These are phyloP conservation scores for Scheffersomyces segobiensis DNA, from an alignment of 1,139 yeast species.

Conservation along the genomic window DNA sequence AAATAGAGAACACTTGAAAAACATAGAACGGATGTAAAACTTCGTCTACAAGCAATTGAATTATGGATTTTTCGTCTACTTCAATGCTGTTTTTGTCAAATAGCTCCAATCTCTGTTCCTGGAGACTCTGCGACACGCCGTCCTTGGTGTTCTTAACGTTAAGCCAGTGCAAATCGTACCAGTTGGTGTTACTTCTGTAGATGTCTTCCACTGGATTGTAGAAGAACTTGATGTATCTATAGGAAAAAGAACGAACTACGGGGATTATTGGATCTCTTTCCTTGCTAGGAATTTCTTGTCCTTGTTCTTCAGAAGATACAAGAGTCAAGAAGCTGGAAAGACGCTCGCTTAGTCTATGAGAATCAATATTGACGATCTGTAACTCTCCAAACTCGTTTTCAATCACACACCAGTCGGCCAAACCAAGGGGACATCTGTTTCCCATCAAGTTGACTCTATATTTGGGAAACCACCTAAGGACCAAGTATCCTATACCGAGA, in stretches of 20 bases:
- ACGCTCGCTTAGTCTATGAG: slow-evolving; percentile 66
- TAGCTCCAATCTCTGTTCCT: slow-evolving; percentile 66
- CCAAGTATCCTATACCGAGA: slow-evolving; percentile 68
- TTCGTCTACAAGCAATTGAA: slow-evolving; percentile 75
- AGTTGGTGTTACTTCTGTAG: slow-evolving; percentile 77
- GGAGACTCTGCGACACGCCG: slow-evolving; percentile 71
- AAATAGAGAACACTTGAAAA: slow-evolving; percentile 87
- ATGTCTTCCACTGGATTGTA: slow-evolving; percentile 87
- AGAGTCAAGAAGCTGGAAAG: slow-evolving; percentile 64
- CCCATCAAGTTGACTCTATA: slow-evolving; percentile 73
- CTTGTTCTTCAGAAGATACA: slow-evolving; percentile 16
- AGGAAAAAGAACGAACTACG: slow-evolving; percentile 65
- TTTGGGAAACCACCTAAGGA: slow-evolving; percentile 84
- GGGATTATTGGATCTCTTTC: slow-evolving; percentile 69
- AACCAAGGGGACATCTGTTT: slow-evolving; percentile 63
- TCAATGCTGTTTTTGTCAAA: slow-evolving; percentile 80
- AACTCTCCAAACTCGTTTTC: slow-evolving; percentile 94
- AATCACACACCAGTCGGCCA: slow-evolving; percentile 89
- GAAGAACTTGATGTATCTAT: slow-evolving; percentile 79
- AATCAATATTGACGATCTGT: slow-evolving; percentile 54
- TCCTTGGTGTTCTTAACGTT: slow-evolving; percentile 55
- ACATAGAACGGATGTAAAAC: slow-evolving; percentile 92
- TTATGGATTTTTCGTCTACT: slow-evolving; percentile 69
- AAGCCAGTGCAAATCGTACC: slow-evolving; percentile 83
- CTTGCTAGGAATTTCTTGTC: slow-evolving; percentile 10